Conservation (phyloP, 768 basidiomycete genomes). For the Hypholoma sublateritium region DNA sequence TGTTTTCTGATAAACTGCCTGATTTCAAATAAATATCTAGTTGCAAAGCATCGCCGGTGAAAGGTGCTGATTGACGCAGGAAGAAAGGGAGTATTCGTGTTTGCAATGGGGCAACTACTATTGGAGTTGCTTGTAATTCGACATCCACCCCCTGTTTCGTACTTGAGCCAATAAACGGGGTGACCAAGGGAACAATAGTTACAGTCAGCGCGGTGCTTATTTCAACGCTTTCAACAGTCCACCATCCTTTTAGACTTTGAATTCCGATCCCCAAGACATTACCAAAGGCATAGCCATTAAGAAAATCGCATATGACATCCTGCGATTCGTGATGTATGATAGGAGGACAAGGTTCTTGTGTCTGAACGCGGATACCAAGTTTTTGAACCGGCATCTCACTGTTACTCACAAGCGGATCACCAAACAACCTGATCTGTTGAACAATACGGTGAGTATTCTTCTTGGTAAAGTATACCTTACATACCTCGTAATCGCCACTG, state of each 20-base stretch:
- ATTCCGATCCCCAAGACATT: slow-evolving; percentile 65
- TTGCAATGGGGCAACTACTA: slow-evolving; percentile 60
- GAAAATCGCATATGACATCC: slow-evolving; percentile 64
- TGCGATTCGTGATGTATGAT: slow-evolving; percentile 48
- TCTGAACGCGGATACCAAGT: slow-evolving; percentile 48
- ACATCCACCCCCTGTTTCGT: slow-evolving; percentile 28
- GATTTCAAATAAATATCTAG: slow-evolving; percentile 41
- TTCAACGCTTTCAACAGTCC: slow-evolving; percentile 42
- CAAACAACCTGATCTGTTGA: slow-evolving; percentile 76
- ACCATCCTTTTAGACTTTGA: slow-evolving; percentile 52
- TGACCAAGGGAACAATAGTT: not conserved
- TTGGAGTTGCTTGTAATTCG: slow-evolving; percentile 22
- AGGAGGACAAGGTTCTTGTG: slow-evolving; percentile 29
- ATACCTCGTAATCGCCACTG: slow-evolving; percentile 82
- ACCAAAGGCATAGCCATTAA: slow-evolving; percentile 77
- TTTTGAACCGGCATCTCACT: slow-evolving; percentile 52
- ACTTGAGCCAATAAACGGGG: slow-evolving; percentile 3
- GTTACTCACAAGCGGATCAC: slow-evolving; percentile 54
- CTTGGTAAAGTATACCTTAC: not conserved
- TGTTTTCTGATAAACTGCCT: slow-evolving; percentile 6
- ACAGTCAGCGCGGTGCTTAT: slow-evolving; percentile 15
- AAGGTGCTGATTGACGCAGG: slow-evolving; percentile 40
- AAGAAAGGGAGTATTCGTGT: slow-evolving; percentile 57
- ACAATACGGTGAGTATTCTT: not conserved
- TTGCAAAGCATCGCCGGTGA: slow-evolving; percentile 29